Percentiles rank a stretch among this genome's conserved stretches.
Conservation (phyloP, 345 rosid genomes). For the Eutrema yunnanense region DNA sequence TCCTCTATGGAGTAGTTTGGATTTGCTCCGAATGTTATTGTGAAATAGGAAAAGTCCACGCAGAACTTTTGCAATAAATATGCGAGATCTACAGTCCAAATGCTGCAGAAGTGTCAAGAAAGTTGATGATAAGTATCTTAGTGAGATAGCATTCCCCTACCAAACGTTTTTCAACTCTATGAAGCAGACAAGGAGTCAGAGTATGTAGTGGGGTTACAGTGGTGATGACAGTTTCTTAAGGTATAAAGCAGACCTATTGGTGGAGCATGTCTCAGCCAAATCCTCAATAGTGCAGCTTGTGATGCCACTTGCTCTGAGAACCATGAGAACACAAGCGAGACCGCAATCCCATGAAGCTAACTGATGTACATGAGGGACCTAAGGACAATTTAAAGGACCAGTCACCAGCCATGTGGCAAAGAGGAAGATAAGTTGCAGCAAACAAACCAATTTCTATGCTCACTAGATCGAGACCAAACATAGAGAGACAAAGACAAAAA, state of each 20-base stretch:
- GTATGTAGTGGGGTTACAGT: neutral
- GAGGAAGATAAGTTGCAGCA: neutral
- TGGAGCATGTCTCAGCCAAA: slow-evolving; percentile 64
- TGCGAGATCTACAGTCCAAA: slow-evolving; percentile 94
- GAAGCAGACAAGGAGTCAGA: neutral
- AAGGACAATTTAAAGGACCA: slow-evolving; percentile 3
- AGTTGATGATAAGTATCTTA: neutral
- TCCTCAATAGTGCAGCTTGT: slow-evolving; percentile 43
- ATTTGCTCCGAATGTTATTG: slow-evolving; percentile 86
- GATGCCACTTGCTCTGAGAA: slow-evolving; percentile 66
- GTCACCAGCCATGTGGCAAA: neutral
- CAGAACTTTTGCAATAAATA: slow-evolving; percentile 67
- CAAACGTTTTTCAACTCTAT: neutral
- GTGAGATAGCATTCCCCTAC: neutral
- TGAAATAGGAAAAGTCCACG: slow-evolving; percentile 74
- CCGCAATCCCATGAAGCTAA: slow-evolving; percentile 92
- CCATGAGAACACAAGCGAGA: slow-evolving; percentile 88
- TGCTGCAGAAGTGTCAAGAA: slow-evolving; percentile 46
- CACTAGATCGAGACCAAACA: neutral
- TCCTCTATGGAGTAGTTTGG: slow-evolving; percentile 78
- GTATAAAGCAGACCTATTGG: slow-evolving; percentile 54
- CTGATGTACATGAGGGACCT: slow-evolving; percentile 87
- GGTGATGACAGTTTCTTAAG: neutral
- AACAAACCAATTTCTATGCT: neutral
- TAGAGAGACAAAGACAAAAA: neutral